These are phyloP conservation scores for Dipsacomyces acuminosporus DNA, from an alignment of 371 early-diverging fungal species.

Conservation along the genomic window DNA sequence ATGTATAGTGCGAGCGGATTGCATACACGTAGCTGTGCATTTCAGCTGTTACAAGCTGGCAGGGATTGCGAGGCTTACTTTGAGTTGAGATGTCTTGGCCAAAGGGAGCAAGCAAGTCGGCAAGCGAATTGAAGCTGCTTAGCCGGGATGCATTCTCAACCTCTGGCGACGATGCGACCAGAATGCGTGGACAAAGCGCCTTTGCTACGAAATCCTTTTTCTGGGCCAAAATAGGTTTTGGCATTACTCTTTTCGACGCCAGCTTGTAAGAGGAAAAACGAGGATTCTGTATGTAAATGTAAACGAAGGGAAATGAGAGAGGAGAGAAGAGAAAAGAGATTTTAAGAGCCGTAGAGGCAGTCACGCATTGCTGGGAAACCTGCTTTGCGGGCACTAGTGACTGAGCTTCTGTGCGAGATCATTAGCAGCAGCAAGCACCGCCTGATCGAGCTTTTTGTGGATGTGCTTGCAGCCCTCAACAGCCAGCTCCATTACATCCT, in stretches of 20 bases:
- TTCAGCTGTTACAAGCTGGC: too few relatives aligned
- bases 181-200: slow-evolving; percentile 67
- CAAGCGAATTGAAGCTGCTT: slow-evolving; percentile 65
- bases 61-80: slow-evolving; percentile 53
- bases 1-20: too few relatives aligned
- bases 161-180: slow-evolving; percentile 67
- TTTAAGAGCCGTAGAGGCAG: background rate
- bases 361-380: too few relatives aligned
- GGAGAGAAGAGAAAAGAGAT: slow-evolving; percentile 2
- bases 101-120: slow-evolving; percentile 77
- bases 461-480: slow-evolving; percentile 80
- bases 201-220: slow-evolving; percentile 52
- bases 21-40: too few relatives aligned
- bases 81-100: slow-evolving; percentile 70
- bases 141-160: slow-evolving; percentile 64
- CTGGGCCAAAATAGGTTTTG: slow-evolving; percentile 37
- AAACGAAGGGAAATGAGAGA: background rate
- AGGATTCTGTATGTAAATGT: too few relatives aligned
- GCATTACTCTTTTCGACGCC: slow-evolving; percentile 40
- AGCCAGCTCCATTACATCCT: slow-evolving; percentile 72
- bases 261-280: slow-evolving; percentile 6
- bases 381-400: background rate
- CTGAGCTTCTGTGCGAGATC: slow-evolving; percentile 38
- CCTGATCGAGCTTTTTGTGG: slow-evolving; percentile 66
- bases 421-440: slow-evolving; percentile 59